Base-by-base conservation (phyloP, 148 eudicot genomes). In the Heliosperma pusillum region DNA sequence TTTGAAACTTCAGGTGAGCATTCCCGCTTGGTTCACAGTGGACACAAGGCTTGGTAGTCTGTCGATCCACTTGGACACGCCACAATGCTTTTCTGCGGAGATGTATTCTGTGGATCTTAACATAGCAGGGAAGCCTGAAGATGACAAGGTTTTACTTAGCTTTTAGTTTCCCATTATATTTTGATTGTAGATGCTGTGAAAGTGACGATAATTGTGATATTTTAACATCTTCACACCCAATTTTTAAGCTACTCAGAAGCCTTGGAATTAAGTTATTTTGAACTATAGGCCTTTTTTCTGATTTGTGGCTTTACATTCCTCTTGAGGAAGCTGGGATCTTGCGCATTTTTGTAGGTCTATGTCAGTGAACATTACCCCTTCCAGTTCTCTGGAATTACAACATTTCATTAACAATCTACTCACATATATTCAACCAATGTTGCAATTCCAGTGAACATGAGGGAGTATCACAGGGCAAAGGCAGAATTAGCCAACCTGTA, bases 81-180 rank as follows among this genome's bases (percentile, higher is more conserved):
- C 97, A 29, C 99, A 95, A 80, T 95, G 99, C 88, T 95, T 95
- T 86, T 89, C 96, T 21, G 99, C 99, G 65, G 99, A 95, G 85
- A 95, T 92, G 99, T 95, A 95, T 82, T 92, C 99, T 58, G 92
- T 83, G 68, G 99, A 95, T 76, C 93, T 95, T 30, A 79, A 82
- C 80, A 95, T 95, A 73, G 12, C 69, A 45, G 97, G 89, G 75
- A 92, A 92, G 84, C 88, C 97, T 44, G 99, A 95, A 79, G 99
- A 95, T 84, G 99, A 95, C 82, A 95, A 95, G 97, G 99, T 92
- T 85, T n/a, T 20, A 25, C 72, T n/a, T 2, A n/a, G n/a, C n/a
- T n/a, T n/a, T n/a, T 60, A 9, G 29, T 20, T 16, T 74, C 11
- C 60, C 42, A 1, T 53, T 52, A 11, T 44, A n/a, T 26, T 1